These are phyloP conservation scores for Aspergillus baeticus DNA, from an alignment of 495 filamentous ascomycete genomes.

Conservation along the genomic window DNA sequence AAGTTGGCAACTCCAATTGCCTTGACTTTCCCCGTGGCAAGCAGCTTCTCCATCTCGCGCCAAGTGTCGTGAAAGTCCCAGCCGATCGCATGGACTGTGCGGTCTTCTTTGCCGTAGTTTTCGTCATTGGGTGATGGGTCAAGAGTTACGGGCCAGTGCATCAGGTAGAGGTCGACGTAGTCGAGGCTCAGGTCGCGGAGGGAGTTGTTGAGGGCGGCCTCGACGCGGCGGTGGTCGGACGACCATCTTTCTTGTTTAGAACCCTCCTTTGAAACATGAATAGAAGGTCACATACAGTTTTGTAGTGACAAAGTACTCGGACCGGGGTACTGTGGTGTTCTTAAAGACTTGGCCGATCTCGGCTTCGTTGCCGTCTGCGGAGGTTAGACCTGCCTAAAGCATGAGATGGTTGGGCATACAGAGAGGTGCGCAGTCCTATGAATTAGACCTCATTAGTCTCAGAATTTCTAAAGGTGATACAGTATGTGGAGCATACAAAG, in stretches of 20 bases:
- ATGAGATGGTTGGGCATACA: background rate
- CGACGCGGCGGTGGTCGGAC: slow-evolving; percentile 45
- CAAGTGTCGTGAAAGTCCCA: slow-evolving; percentile 44
- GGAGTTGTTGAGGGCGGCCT: slow-evolving; percentile 54
- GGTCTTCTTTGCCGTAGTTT: slow-evolving; percentile 36
- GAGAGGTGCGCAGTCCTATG: slow-evolving; percentile 23
- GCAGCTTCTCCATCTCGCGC: slow-evolving; percentile 52
- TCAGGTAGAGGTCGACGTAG: slow-evolving; percentile 66
- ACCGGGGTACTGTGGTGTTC: slow-evolving; percentile 43
- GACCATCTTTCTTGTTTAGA: slow-evolving; percentile 20
- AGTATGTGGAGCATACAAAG: slow-evolving; percentile 42
- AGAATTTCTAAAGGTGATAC: too few species aligned
- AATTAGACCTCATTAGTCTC: background rate
- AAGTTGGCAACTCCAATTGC: slow-evolving; percentile 56
- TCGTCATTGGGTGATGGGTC: slow-evolving; percentile 32
- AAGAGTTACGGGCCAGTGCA: slow-evolving; percentile 67
- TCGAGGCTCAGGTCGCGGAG: slow-evolving; percentile 55
- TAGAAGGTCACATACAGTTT: slow-evolving; percentile 57
- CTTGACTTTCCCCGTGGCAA: slow-evolving; percentile 41
- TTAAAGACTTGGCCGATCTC: slow-evolving; percentile 54
- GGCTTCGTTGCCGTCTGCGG: slow-evolving; percentile 35
- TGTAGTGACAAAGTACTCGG: slow-evolving; percentile 58
- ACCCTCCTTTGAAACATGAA: too few species aligned
- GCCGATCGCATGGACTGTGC: slow-evolving; percentile 40
- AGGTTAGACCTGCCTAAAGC: background rate